Base-by-base conservation (phyloP, 208 protist genomes). In the Naegleria fowleri region DNA sequence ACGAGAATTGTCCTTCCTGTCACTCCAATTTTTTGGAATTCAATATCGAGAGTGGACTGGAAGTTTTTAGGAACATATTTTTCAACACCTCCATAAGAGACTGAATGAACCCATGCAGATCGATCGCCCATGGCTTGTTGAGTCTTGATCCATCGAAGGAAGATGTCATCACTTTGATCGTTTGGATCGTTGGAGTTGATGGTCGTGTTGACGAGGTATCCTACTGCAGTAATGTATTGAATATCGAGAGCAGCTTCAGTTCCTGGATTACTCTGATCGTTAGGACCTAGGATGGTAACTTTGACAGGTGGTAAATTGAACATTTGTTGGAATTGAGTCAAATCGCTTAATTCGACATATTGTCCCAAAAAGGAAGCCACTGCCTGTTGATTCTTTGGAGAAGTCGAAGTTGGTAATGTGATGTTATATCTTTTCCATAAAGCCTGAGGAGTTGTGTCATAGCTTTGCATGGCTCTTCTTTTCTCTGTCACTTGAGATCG, bases 211-310 rank as follows among this genome's bases (percentile, higher is more conserved):
- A 67, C 59, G 11, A n/a, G 6, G 11, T 55, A 13, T 39, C 48
- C 48, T 19, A 67, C 29, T 48, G 43, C 40, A 0, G 36, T 88
- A 33, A 88, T 67, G 43, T 88, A 88, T 88, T 88, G 85, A 67
- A 88, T 88, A 39, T 88, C 85, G 13, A 88, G 33, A 67, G 22
- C 22, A 40, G 85, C 85, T 39, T 88, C 85, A 25, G 38, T 43
- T 67, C 85, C 85, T 41, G 85, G 85, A 7, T 36, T 0, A 16
- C 11, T n/a, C 7, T 16, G 11, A 88, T 39, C 48, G 36, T 88
- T 67, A 6, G 25, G 9, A n/a, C 85, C 85, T 0, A 88, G 3
- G 13, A 88, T 39, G 36, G 15, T 88, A 39, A 29, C 1, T n/a
- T 67, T 36, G n/a, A 9, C 59, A 48, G 6, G 13, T 40, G 40